These are phyloP conservation scores for Mariannaea elegans DNA, from an alignment of 2,329 filamentous ascomycete genomes.

Conservation along the genomic window DNA sequence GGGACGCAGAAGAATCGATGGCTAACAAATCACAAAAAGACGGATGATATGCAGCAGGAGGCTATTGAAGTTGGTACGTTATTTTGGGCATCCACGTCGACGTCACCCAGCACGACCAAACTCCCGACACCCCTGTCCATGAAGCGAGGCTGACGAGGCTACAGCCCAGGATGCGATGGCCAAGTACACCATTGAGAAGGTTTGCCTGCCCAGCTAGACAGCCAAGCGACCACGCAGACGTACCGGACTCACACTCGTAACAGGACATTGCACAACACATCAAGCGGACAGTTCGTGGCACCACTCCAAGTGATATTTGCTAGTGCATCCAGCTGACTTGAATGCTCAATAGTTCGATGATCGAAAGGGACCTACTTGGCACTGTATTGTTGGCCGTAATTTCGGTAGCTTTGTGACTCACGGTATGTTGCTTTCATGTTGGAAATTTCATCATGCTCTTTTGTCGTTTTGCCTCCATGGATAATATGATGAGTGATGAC, in stretches of 20 bases:
- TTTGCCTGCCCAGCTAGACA: slow-evolving; percentile 35
- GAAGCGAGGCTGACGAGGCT: slow-evolving; percentile 38
- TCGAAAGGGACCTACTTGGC: slow-evolving; percentile 97
- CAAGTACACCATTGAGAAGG: slow-evolving; percentile 71
- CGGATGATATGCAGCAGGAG: slow-evolving; percentile 96
- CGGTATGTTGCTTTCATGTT: slow-evolving; percentile 63
- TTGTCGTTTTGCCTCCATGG: neutral
- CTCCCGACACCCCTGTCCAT: neutral
- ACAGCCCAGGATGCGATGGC: slow-evolving; percentile 70
- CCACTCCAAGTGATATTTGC: slow-evolving; percentile 9
- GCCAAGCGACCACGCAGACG: neutral
- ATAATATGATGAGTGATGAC: neutral
- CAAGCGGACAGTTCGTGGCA: slow-evolving; percentile 78
- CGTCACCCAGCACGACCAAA: slow-evolving; percentile 1
- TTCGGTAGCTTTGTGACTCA: slow-evolving; percentile 99
- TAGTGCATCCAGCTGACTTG: slow-evolving; percentile 19
- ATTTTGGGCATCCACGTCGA: slow-evolving; percentile 13
- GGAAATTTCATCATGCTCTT: neutral
- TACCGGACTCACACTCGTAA: slow-evolving; percentile 27
- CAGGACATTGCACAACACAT: slow-evolving; percentile 96
- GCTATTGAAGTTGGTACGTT: slow-evolving; percentile 92
- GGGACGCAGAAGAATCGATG: slow-evolving; percentile 19
- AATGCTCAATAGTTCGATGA: slow-evolving; percentile 79
- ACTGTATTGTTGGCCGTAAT: slow-evolving; percentile 98
- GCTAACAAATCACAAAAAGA: slow-evolving; percentile 64